Conservation (phyloP, 805 yeast genomes). For the Candida tibetensis region DNA sequence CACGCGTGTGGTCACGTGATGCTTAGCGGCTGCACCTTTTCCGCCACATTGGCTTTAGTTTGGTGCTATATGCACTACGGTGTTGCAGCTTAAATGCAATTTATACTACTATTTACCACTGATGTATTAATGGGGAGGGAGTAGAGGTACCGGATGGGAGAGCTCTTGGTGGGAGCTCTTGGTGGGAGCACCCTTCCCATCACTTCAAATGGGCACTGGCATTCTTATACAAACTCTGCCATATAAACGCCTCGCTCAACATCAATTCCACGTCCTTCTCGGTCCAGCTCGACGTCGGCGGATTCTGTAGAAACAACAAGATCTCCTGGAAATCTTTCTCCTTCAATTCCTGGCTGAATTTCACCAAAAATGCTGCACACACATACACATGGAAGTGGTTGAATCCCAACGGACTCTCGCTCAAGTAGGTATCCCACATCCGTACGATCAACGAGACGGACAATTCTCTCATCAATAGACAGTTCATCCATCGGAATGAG, state of each 20-base stretch:
- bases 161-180: too few species aligned
- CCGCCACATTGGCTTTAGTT: too few species aligned
- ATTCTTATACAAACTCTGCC: slow-evolving; percentile 90
- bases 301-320: slow-evolving; percentile 83
- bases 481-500: slow-evolving; percentile 98
- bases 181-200: background rate
- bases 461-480: slow-evolving; percentile 91
- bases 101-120: too few species aligned
- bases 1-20: too few species aligned
- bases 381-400: slow-evolving; percentile 94
- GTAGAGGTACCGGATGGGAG: too few species aligned
- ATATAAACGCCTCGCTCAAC: slow-evolving; percentile 92
- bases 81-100: too few species aligned
- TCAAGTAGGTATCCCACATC: slow-evolving; percentile 96
- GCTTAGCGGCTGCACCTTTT: too few species aligned
- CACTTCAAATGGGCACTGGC: slow-evolving; percentile 80
- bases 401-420: slow-evolving; percentile 75
- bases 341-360: slow-evolving; percentile 77
- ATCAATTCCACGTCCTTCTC: slow-evolving; percentile 89
- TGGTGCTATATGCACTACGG: too few species aligned
- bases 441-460: slow-evolving; percentile 74
- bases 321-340: slow-evolving; percentile 93
- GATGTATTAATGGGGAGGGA: too few species aligned
- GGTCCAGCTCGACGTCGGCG: slow-evolving; percentile 83
- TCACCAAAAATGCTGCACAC: slow-evolving; percentile 92